Evolutionary conservation across 352 stramenopile genomes (phyloP), one percentile per base, ranked within the genome.

Genomic region (Pythium myriotylum): DNA sequence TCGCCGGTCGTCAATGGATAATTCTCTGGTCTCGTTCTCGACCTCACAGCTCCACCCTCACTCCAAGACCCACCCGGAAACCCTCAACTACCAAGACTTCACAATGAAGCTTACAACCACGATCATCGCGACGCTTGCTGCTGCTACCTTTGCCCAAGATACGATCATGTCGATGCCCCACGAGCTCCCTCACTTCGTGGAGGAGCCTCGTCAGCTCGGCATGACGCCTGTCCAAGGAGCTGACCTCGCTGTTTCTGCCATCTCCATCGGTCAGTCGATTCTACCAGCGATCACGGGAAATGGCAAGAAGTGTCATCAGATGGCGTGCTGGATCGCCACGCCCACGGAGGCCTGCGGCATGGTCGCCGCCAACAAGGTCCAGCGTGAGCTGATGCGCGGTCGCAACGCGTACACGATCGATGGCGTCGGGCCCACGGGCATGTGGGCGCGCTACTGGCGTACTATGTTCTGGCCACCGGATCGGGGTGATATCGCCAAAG

Each of bases 361-460:
- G 29, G 20, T 33, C 7, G 50, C 32, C 13, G 50, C 50, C 2
- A 57, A 57, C 50, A 32, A 57, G 16, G 35, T 57, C 2, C 50
- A 57, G 35, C 50, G 50, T 12, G 50, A 57, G 50, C 50, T 57
- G 19, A 57, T 17, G 33, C 19, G 22, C 2, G 50, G 50, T 16
- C 50, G 50, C 50, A 57, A 57, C 50, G 45, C 50, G 50, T 57
- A 37, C 35, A 22, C 50, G 2, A 33, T 57, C n/a, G 50, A 57
- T 32, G 47, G 50, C n/a, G 19, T 23, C 32, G 35, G 19, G 1
- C 5, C 7, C 20, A 32, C 7, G 12, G 50, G 50, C 16, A 57
- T 57, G 50, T 57, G 50, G 50, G 50, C 47, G 50, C 50, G 50
- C 50, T 57, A 57, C 50, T 57, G 50, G 50, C 50, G 50, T 33